Percentiles rank a stretch among this genome's conserved stretches.
Conservation (phyloP, 2,329 filamentous ascomycete genomes). For the Sphaerostilbella broomeana region DNA sequence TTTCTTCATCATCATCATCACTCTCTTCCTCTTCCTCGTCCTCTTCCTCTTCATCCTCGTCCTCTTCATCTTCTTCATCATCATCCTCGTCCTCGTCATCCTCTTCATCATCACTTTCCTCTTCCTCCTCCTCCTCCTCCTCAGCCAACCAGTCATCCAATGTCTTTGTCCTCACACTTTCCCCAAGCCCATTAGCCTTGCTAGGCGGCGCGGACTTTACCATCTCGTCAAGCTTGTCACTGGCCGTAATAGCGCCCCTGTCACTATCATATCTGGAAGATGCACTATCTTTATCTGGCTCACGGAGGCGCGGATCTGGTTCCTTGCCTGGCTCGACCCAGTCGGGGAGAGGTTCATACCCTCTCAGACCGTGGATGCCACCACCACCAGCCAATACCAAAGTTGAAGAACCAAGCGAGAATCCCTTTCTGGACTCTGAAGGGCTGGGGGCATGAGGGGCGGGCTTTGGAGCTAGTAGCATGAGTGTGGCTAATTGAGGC, state of each 20-base stretch:
- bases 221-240: conserved; percentile 57
- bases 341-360: conserved; percentile 72
- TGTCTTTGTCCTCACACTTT: conserved; percentile 61
- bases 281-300: conserved; percentile 39
- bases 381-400: conserved; percentile 74
- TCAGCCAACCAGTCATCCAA: conserved; percentile 91
- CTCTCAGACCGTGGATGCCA: conserved; percentile 65
- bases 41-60: conserved; percentile 45
- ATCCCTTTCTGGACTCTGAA: conserved; percentile 71
- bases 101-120: conserved; percentile 44
- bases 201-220: conserved; percentile 30
- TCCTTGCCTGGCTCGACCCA: conserved; percentile 80
- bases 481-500: conserved; percentile 81
- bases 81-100: conserved; percentile 47
- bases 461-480: conserved; percentile 89
- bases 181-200: conserved; percentile 46
- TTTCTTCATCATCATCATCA: conserved; percentile 40
- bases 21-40: conserved; percentile 44
- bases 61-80: conserved; percentile 46
- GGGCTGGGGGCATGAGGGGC: conserved; percentile 86
- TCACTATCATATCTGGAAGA: conserved; percentile 27
- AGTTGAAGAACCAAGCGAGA: conserved; percentile 76
- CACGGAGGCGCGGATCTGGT: conserved; percentile 67
- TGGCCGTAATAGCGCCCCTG: conserved; percentile 45
- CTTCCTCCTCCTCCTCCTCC: conserved; percentile 53